These are phyloP conservation scores for Arabidopsis suecica DNA, from an alignment of 345 rosid species.

Conservation along the genomic window DNA sequence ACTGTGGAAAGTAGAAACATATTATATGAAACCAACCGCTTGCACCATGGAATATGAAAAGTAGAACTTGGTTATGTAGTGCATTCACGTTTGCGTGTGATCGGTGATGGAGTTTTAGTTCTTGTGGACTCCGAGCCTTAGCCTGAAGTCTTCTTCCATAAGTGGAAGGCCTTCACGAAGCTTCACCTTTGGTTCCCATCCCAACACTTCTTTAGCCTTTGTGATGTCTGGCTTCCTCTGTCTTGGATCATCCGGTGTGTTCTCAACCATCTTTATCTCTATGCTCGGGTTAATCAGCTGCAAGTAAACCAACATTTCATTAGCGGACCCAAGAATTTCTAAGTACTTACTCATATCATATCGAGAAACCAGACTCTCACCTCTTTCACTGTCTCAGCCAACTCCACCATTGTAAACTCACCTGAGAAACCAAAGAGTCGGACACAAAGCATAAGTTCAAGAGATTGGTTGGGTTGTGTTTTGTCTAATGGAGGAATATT, in stretches of 20 bases:
- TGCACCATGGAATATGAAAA: background rate
- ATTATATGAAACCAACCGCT: slow-evolving; percentile 20
- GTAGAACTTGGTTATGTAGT: background rate
- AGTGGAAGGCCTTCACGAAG: slow-evolving; percentile 86
- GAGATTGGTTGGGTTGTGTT: background rate
- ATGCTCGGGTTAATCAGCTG: slow-evolving; percentile 80
- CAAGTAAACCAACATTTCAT: slow-evolving; percentile 4
- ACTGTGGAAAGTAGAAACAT: slow-evolving; percentile 12
- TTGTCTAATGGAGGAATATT: background rate
- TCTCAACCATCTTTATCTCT: slow-evolving; percentile 86
- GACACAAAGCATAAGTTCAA: background rate
- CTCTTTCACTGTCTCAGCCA: slow-evolving; percentile 94
- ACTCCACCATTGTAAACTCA: slow-evolving; percentile 89
- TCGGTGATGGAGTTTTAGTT: slow-evolving; percentile 34
- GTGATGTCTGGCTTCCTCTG: slow-evolving; percentile 93
- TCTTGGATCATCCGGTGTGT: slow-evolving; percentile 90
- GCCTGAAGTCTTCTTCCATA: slow-evolving; percentile 88
- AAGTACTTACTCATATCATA: background rate
- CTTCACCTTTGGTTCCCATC: slow-evolving; percentile 93
- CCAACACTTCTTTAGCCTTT: slow-evolving; percentile 80
- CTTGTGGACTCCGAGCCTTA: slow-evolving; percentile 70
- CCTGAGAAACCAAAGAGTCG: slow-evolving; percentile 47
- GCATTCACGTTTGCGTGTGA: background rate
- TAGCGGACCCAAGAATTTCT: background rate
- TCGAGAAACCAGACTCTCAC: slow-evolving; percentile 46